Evolutionary conservation across 176 grass and related monocot genomes (phyloP), one percentile per base, ranked within the genome.

Genomic region (Ensete ventricosum): DNA sequence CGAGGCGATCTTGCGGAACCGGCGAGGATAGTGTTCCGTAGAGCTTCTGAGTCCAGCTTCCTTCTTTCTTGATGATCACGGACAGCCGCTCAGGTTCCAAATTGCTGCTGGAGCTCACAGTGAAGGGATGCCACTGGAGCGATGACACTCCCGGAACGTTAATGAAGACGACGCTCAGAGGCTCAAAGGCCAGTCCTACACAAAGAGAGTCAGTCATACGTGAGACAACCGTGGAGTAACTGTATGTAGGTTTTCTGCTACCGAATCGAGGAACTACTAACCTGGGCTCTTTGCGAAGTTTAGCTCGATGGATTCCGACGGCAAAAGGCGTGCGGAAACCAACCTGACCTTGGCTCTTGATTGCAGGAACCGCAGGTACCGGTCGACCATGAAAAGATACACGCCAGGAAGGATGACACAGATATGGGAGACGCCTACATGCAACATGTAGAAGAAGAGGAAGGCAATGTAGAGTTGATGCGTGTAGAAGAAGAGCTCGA

Each of bases 71-170:
- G 64, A 92, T 58, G 75, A 92, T 78, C 14, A 92, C 77, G 52
- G 80, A 83, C 0, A 92, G 52, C 62, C 52, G 83, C 50, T 92
- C 76, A 4, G 74, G 85, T 58, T 88, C 81, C 19, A 88, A 60
- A 53, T 74, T 75, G 72, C 83, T 88, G 69, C 77, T 88, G 50
- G 89, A 88, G 73, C 54, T 81, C 51, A 92, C 78, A 0, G 83
- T 88, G 75, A 87, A 92, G 0, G 89, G 85, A 49, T 92, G 89
- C 89, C 89, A 92, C 50, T 92, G 85, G 52, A 92, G 74, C 11
- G 58, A 53, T 0, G 85, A 88, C 19, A 92, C 77, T 53, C 70
- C 64, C 2, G 85, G 89, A 43, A 88, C 58, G 4, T 92, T 83
- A 83, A 92, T 53, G 78, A 92, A 92, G 19, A 88, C 24, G 17